Evolutionary conservation across 768 basidiomycete species (phyloP).

Genomic region (Boletellus ananas): DNA sequence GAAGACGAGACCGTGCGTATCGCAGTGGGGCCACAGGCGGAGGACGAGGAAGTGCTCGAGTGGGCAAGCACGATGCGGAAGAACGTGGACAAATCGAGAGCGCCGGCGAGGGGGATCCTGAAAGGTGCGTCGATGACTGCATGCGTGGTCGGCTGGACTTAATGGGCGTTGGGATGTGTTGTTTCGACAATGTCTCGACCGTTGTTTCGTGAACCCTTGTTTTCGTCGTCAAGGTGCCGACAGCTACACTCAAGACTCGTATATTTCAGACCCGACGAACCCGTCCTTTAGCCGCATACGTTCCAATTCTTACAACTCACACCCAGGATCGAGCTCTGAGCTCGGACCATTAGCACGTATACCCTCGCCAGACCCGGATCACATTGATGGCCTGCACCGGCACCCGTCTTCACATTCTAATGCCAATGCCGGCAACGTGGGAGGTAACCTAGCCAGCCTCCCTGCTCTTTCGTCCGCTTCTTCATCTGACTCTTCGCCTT

Average conservation of each 20-base stretch:
- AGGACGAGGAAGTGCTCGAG: conserved; percentile 61
- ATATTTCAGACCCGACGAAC: conserved; percentile 41
- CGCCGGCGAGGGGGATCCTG: conserved; percentile 80
- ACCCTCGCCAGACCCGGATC: conserved; percentile 79
- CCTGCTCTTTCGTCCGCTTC: conserved; percentile 59
- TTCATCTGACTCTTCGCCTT: conserved; percentile 31
- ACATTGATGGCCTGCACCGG: conserved; percentile 82
- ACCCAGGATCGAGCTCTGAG: conserved; percentile 44
- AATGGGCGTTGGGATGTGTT: conserved; percentile 2
- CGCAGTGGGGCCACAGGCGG: conserved; percentile 15
- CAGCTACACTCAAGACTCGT: conserved; percentile 61
- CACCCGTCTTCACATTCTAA: conserved; percentile 45
- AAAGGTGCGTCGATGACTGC: conserved; percentile 47
- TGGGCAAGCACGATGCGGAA: conserved; percentile 77
- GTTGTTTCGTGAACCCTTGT: not conserved
- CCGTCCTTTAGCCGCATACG: conserved; percentile 52
- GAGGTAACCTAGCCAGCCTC: conserved; percentile 37
- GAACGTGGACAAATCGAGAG: conserved; percentile 60
- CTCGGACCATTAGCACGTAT: conserved; percentile 77
- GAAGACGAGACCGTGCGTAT: conserved; percentile 72
- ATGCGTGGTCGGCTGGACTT: conserved; percentile 3
- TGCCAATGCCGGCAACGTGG: conserved; percentile 14
- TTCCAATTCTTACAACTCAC: conserved; percentile 78
- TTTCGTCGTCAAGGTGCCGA: conserved; percentile 50
- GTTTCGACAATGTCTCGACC: not conserved